These are phyloP conservation scores for Bipolaris oryzae DNA, from an alignment of 2,329 filamentous ascomycete genomes.

Conservation along the genomic window DNA sequence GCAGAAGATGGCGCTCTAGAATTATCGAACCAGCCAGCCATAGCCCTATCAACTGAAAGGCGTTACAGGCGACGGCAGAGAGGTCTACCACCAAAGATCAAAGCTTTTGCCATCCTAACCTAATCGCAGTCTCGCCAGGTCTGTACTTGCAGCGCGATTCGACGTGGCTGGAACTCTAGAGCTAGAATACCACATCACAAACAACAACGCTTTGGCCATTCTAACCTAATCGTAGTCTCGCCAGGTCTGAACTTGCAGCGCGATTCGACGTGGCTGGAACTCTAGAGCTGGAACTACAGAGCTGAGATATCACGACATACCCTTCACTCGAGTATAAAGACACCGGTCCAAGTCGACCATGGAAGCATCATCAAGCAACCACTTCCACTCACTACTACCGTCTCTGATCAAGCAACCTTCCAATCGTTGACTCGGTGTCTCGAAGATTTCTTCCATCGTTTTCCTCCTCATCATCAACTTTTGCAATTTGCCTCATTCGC, in stretches of 20 bases:
- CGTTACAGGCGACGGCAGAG: background rate
- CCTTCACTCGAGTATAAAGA: conserved; percentile 4
- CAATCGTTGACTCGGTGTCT: conserved; percentile 1
- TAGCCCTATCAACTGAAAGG: background rate
- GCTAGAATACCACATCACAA: background rate
- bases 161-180: background rate
- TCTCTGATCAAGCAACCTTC: conserved; percentile 44
- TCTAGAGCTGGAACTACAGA: background rate
- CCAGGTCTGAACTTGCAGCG: background rate
- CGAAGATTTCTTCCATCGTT: background rate
- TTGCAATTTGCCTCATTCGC: background rate
- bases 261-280: background rate
- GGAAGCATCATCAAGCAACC: background rate
- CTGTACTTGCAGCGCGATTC: background rate
- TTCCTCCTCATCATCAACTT: background rate
- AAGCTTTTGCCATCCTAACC: conserved; percentile 1
- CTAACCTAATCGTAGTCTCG: background rate
- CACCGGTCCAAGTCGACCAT: conserved; percentile 48
- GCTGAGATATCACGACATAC: background rate
- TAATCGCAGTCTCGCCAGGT: background rate
- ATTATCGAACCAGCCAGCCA: background rate
- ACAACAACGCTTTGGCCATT: background rate
- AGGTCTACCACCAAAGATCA: background rate
- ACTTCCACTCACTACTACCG: background rate
- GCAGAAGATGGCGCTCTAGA: conserved; percentile 1